These are phyloP conservation scores for Aspergillus hancockii DNA, from an alignment of 495 filamentous ascomycete genomes.

Conservation along the genomic window DNA sequence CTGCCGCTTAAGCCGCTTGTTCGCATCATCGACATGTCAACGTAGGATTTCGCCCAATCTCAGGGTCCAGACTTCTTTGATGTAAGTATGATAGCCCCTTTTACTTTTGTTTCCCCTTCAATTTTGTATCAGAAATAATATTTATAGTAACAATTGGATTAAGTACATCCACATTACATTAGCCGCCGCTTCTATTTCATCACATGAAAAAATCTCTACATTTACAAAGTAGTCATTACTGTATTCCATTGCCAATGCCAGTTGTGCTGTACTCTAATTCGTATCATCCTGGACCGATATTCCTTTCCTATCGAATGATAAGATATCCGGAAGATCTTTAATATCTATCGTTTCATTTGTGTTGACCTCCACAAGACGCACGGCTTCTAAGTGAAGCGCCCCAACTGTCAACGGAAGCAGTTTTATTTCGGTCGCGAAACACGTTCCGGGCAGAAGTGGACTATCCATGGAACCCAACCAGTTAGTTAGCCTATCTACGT, in stretches of 20 bases:
- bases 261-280: neutral
- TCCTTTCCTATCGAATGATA: slow-evolving; percentile 49
- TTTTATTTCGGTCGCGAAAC: slow-evolving; percentile 75
- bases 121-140: neutral
- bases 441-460: slow-evolving; percentile 72
- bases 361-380: slow-evolving; percentile 79
- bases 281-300: neutral
- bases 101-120: neutral
- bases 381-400: slow-evolving; percentile 72
- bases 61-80: neutral
- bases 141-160: neutral
- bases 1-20: neutral
- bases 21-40: neutral
- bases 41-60: neutral
- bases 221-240: neutral
- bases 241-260: neutral
- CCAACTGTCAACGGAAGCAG: slow-evolving; percentile 78
- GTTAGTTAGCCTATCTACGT: slow-evolving; percentile 9
- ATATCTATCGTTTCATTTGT: slow-evolving; percentile 83
- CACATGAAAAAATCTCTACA: neutral
- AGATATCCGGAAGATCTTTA: slow-evolving; percentile 72
- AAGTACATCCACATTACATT: neutral
- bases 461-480: slow-evolving; percentile 35
- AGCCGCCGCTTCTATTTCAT: neutral
- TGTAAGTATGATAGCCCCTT: neutral